Evolutionary conservation across 768 basidiomycete species (phyloP), one percentile per base, ranked within the genome.

Genomic region (Suillus plorans): DNA sequence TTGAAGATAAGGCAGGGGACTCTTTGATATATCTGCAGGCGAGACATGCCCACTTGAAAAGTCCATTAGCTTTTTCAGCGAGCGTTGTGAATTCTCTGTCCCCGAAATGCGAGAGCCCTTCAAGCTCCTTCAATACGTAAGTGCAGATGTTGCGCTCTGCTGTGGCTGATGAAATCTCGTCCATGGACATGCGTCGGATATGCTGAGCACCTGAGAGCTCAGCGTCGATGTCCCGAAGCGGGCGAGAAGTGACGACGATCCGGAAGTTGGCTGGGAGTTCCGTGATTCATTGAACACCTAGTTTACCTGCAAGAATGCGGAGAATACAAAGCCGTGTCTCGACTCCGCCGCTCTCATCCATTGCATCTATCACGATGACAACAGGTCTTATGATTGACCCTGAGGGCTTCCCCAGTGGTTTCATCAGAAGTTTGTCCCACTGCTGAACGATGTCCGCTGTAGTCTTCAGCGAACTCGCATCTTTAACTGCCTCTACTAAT

Each of bases 291-390:
- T 9, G 16, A 9, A 5, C 6, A 8, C 28, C 22, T 14, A 37
- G 36, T 52, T 58, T 36, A 2, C 37, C 42, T 1, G 60, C 25
- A 42, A 67, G 37, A 28, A 66, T 36, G 3, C 20, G 5, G 16
- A 76, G 70, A 49, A 74, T 60, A 4, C n/a, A 31, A 13, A 42
- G 34, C 4, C 65, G 66, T 55, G 64, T 34, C n/a, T 34, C 52
- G 1, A 6, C 49, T 9, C 64, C 44, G 13, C 63, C 63, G 34
- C 65, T 68, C 39, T 67, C 68, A 41, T 71, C 69, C 18, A 73
- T 44, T 12, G 62, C 74, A 41, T 76, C 74, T 45, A 74, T 69
- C 50, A 76, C 57, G n/a, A 73, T 61, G 20, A 73, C 55, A 4
- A 75, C 66, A 49, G 69, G 74, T 10, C 69, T 67, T 50, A 69